A percentile compares a stretch with the other conserved stretches of the same genome.
These are phyloP conservation scores for Alnus rubra DNA, from an alignment of 306 rosid species.

Conservation along the genomic window DNA sequence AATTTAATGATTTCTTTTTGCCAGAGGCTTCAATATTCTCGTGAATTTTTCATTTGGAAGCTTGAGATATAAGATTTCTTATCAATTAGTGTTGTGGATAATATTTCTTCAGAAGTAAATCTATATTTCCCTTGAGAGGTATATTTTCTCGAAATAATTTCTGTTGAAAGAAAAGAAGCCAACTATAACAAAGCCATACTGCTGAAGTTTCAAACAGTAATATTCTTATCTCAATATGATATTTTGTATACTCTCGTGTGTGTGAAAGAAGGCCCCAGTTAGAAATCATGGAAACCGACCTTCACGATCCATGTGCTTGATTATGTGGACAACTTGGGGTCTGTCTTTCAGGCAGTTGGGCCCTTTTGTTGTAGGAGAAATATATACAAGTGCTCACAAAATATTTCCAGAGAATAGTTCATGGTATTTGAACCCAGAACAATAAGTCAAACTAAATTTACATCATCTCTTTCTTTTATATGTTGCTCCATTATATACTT, in stretches of 20 bases:
- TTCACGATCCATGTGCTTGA: not conserved
- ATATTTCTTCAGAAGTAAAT: not conserved
- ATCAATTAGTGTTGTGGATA: not conserved
- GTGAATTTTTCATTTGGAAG: not conserved
- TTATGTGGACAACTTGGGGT: not conserved
- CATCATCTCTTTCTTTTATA: not conserved
- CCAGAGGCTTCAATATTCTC: not conserved
- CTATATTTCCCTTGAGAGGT: not conserved
- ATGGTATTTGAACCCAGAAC: not conserved
- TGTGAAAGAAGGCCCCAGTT: not conserved
- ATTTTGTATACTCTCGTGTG: not conserved
- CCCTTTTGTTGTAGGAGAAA: not conserved
- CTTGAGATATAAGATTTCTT: not conserved
- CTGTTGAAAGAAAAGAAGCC: not conserved
- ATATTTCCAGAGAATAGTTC: not conserved
- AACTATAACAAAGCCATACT: not conserved
- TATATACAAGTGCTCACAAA: not conserved
- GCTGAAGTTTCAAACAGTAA: not conserved
- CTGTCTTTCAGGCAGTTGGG: not conserved
- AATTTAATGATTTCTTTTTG: not conserved
- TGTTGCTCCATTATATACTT: not conserved
- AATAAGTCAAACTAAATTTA: not conserved
- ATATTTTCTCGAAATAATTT: not conserved
- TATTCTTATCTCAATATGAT: not conserved
- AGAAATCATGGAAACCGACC: slow-evolving; percentile 4